These are phyloP conservation scores for Magnusiomyces magnusii DNA, from an alignment of 1,139 yeast genomes.

Conservation along the genomic window DNA sequence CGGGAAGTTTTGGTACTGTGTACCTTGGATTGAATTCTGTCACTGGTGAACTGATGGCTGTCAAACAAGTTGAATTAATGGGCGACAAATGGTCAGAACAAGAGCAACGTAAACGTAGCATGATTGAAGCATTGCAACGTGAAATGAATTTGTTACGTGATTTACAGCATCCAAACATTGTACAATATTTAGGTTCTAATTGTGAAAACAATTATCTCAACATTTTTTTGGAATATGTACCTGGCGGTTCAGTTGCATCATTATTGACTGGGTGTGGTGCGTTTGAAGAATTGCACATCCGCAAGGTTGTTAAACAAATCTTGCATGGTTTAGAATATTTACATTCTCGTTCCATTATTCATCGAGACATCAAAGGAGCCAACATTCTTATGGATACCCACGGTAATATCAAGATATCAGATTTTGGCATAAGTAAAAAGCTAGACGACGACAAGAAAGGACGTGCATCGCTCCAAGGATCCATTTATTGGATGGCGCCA, in stretches of 20 bases:
- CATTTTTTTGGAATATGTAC: constrained; percentile 88
- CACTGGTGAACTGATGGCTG: constrained; percentile 96
- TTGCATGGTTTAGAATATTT: constrained; percentile 72
- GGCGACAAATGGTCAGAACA: constrained; percentile 38
- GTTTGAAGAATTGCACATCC: constrained; percentile 79
- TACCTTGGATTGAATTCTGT: constrained; percentile 85
- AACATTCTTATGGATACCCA: constrained; percentile 83
- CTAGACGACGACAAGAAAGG: constrained; percentile 46
- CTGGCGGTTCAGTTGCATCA: constrained; percentile 92
- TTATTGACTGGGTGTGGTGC: constrained; percentile 84
- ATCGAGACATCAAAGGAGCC: constrained; percentile 91
- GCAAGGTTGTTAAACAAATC: constrained; percentile 79
- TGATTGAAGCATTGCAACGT: constrained; percentile 78
- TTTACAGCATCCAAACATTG: constrained; percentile 85
- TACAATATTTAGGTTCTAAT: constrained; percentile 79
- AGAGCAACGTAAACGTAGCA: constrained; percentile 44
- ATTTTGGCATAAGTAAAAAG: constrained; percentile 87
- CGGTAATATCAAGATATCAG: constrained; percentile 88
- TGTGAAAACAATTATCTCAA: constrained; percentile 60
- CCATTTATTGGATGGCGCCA: constrained; percentile 98
- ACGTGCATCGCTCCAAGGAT: constrained; percentile 84
- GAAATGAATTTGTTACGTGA: constrained; percentile 77
- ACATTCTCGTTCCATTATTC: constrained; percentile 78
- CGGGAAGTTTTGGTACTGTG: constrained; percentile 93
- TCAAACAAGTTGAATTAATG: constrained; percentile 71